Percentiles rank a stretch among this genome's conserved stretches.
Evolutionary conservation across 495 filamentous ascomycete genomes (phyloP).

Genomic region (Hypomontagnella monticulosa): DNA sequence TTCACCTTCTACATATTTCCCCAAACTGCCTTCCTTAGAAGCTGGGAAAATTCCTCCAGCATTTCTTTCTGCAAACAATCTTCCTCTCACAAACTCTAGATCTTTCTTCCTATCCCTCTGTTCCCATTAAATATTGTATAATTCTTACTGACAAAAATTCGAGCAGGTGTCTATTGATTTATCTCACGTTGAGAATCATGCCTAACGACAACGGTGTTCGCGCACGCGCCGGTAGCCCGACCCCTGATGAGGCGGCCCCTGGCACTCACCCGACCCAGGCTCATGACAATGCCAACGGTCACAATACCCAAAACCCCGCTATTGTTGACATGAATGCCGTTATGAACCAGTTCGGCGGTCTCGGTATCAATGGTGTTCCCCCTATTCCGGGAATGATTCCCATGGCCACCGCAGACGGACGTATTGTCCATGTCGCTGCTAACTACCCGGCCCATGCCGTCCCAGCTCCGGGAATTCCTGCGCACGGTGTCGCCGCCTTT

Average conservation of each 20-base stretch:
- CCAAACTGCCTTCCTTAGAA: too few species aligned
- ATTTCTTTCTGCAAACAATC: not conserved
- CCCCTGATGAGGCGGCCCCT: not conserved
- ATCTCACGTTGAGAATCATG: slow-evolving; percentile 18
- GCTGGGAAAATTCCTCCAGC: too few species aligned
- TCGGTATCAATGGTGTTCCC: slow-evolving; percentile 39
- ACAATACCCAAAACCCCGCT: slow-evolving; percentile 22
- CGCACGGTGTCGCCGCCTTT: slow-evolving; percentile 35
- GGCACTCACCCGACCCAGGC: slow-evolving; percentile 21
- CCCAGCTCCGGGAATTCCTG: slow-evolving; percentile 29
- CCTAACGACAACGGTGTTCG: slow-evolving; percentile 11
- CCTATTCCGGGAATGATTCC: slow-evolving; percentile 40
- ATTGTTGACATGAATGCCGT: slow-evolving; percentile 45
- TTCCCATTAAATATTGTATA: not conserved
- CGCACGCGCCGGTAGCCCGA: slow-evolving; percentile 2
- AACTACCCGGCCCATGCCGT: slow-evolving; percentile 38
- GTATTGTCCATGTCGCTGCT: slow-evolving; percentile 46
- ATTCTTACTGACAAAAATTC: slow-evolving; percentile 6
- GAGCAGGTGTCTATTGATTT: slow-evolving; percentile 19
- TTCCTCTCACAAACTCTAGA: not conserved
- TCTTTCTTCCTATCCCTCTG: not conserved
- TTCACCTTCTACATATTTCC: not conserved
- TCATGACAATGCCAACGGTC: slow-evolving; percentile 26
- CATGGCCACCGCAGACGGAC: slow-evolving; percentile 49
- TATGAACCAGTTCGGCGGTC: slow-evolving; percentile 43